Percentiles rank a stretch among this genome's conserved stretches.
These are phyloP conservation scores for Paecilomyces dactylethromorphus DNA, from an alignment of 2,329 filamentous ascomycete genomes.

Conservation along the genomic window DNA sequence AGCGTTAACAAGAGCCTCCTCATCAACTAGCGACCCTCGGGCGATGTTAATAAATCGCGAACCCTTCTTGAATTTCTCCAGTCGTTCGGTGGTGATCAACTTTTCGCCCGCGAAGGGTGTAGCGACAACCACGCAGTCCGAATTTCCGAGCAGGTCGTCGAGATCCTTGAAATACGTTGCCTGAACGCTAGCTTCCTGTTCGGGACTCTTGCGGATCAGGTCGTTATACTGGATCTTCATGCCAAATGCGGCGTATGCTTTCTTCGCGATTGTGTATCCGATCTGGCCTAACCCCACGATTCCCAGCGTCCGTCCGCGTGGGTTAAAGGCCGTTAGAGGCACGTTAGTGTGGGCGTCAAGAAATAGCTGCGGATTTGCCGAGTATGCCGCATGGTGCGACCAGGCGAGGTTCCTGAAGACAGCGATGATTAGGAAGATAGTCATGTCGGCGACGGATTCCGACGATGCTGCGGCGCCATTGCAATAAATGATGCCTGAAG, in stretches of 20 bases:
- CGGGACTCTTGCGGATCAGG: slow-evolving; percentile 28
- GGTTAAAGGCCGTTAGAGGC: slow-evolving; percentile 41
- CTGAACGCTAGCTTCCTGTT: slow-evolving; percentile 29
- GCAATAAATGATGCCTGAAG: slow-evolving; percentile 35
- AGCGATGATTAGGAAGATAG: slow-evolving; percentile 37
- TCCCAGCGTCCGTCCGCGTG: slow-evolving; percentile 42
- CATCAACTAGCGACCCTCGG: slow-evolving; percentile 47
- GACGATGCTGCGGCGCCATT: slow-evolving; percentile 39
- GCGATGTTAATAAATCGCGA: slow-evolving; percentile 48
- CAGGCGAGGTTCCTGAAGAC: slow-evolving; percentile 48
- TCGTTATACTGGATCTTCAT: slow-evolving; percentile 52
- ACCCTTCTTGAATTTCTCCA: slow-evolving; percentile 43
- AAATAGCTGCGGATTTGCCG: slow-evolving; percentile 23
- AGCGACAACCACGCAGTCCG: slow-evolving; percentile 40
- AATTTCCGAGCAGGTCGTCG: slow-evolving; percentile 33
- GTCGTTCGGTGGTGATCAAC: slow-evolving; percentile 34
- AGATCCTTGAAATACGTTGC: slow-evolving; percentile 34
- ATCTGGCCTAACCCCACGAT: slow-evolving; percentile 50
- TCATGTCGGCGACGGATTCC: slow-evolving; percentile 40
- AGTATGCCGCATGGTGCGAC: slow-evolving; percentile 42
- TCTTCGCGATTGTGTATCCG: slow-evolving; percentile 42
- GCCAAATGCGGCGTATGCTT: slow-evolving; percentile 38
- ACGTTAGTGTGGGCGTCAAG: slow-evolving; percentile 7
- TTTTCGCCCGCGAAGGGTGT: slow-evolving; percentile 32
- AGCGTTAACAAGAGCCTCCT: slow-evolving; percentile 43